phyloP scores from a whole-genome alignment of 345 rosid species.

The Corymbia maculata region DNA sequence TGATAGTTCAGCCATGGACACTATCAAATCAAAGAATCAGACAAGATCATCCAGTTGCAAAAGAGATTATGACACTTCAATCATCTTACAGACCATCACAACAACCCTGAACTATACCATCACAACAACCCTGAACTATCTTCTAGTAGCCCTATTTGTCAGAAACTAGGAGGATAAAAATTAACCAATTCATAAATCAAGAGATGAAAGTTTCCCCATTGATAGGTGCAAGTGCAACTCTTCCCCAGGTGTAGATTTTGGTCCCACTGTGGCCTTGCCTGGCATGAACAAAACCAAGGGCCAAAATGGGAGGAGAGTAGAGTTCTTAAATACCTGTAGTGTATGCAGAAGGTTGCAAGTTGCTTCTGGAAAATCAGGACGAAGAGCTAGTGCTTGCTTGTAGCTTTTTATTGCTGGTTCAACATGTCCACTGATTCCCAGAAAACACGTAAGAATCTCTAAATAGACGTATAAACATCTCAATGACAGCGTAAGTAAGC shows the following conservation, averaged over 20 bases:
- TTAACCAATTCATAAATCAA: neutral
- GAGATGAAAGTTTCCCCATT: neutral
- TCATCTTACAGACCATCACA: neutral
- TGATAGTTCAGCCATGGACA: neutral
- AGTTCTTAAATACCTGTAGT: constrained; percentile 45
- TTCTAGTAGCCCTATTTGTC: neutral
- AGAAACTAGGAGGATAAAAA: neutral
- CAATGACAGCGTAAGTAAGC: neutral
- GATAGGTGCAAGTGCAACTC: neutral
- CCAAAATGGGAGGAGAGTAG: neutral
- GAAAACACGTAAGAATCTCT: neutral
- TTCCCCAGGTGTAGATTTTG: neutral
- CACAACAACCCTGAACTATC: neutral
- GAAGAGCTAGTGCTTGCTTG: constrained; percentile 70
- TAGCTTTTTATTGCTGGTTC: constrained; percentile 94
- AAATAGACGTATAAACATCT: neutral
- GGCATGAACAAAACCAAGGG: neutral
- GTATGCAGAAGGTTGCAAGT: constrained; percentile 97
- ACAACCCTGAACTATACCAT: neutral
- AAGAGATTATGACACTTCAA: neutral
- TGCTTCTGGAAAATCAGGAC: constrained; percentile 96
- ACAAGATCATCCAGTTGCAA: neutral
- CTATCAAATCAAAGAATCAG: neutral
- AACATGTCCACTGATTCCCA: constrained; percentile 63
- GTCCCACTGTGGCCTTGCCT: neutral